A percentile compares a stretch with the other conserved stretches of the same genome.
Conservation (phyloP, 179 eudicot genomes). For the Patellifolia procumbens region DNA sequence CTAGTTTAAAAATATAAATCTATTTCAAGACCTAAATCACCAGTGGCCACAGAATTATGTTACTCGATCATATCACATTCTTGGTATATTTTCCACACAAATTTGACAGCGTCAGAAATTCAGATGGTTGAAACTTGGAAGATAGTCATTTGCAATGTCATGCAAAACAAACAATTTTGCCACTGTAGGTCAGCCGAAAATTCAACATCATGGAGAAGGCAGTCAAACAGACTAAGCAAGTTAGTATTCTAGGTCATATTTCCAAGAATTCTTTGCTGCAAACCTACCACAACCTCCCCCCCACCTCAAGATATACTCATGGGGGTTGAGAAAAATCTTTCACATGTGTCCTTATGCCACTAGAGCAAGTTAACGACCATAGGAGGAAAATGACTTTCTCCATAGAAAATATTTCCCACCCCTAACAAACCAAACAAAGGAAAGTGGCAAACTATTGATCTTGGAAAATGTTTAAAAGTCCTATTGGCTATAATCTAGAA, state of each 20-base stretch:
- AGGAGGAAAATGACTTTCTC: too few species aligned
- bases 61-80: background rate
- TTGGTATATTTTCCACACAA: background rate
- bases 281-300: background rate
- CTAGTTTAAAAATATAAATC: too few species aligned
- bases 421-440: too few species aligned
- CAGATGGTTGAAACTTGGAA: background rate
- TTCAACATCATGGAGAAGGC: background rate
- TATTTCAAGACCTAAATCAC: background rate
- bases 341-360: background rate
- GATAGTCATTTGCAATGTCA: background rate
- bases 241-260: background rate
- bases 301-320: background rate
- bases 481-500: too few species aligned
- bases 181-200: background rate
- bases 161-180: background rate
- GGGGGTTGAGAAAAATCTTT: background rate
- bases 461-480: too few species aligned
- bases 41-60: background rate
- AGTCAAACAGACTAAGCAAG: background rate
- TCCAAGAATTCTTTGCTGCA: background rate
- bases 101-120: background rate
- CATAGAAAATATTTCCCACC: too few species aligned
- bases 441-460: too few species aligned
- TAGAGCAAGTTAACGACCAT: too few species aligned